These are phyloP conservation scores for Aspergillus sparsus DNA, from an alignment of 495 filamentous ascomycete genomes.

Conservation along the genomic window DNA sequence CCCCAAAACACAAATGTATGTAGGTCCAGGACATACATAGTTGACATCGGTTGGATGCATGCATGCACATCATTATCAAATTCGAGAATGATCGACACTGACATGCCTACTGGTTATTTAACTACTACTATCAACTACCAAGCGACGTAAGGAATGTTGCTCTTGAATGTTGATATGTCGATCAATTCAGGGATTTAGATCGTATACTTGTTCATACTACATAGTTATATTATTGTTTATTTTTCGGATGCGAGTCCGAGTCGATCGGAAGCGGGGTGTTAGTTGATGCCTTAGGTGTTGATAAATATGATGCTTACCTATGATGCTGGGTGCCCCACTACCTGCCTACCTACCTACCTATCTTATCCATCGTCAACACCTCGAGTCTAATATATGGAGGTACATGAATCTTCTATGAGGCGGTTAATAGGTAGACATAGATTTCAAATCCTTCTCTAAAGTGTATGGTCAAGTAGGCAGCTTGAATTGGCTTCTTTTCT, in stretches of 20 bases:
- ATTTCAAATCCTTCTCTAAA: too few species aligned
- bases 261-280: slow-evolving; percentile 23
- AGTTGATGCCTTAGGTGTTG: not conserved
- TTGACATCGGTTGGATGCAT: slow-evolving; percentile 20
- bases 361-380: too few species aligned
- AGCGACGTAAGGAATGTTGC: not conserved
- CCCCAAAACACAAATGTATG: too few species aligned
- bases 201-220: not conserved
- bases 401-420: too few species aligned
- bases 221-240: not conserved
- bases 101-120: not conserved
- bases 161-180: not conserved
- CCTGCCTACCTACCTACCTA: too few species aligned
- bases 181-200: too few species aligned
- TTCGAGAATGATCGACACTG: slow-evolving; percentile 7
- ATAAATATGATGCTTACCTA: too few species aligned
- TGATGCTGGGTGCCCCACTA: too few species aligned
- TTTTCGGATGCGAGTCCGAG: slow-evolving; percentile 25
- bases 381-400: too few species aligned
- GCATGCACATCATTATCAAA: not conserved
- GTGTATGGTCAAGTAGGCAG: too few species aligned
- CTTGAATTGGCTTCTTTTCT: too few species aligned
- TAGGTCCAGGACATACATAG: not conserved
- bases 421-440: too few species aligned
- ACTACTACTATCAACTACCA: not conserved